Evolutionary conservation across 2,329 filamentous ascomycete genomes (phyloP).

Genomic region (Alternaria incomplexa): DNA sequence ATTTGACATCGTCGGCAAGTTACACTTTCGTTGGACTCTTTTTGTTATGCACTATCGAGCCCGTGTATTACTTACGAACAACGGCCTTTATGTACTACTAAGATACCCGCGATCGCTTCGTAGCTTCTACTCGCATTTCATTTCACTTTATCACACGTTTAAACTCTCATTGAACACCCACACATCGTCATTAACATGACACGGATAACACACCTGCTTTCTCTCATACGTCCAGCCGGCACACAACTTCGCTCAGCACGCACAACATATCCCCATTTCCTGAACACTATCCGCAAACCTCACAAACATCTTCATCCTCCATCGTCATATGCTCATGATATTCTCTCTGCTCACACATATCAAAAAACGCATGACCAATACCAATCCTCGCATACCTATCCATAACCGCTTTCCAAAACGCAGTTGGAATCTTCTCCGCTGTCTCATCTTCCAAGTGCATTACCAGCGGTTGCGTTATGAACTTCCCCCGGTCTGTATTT

Average conservation of each 20-base stretch:
- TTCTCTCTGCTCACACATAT: not conserved
- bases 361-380: no score
- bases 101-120: conserved; percentile 1
- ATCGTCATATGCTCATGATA: not conserved
- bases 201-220: not conserved
- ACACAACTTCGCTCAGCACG: not conserved
- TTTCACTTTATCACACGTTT: not conserved
- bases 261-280: no score
- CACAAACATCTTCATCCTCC: not conserved
- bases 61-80: not conserved
- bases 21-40: not conserved
- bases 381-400: not conserved
- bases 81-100: not conserved
- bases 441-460: not conserved
- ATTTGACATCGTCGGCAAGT: not conserved
- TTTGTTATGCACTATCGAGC: not conserved
- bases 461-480: not conserved
- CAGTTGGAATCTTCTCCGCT: not conserved
- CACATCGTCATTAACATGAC: not conserved
- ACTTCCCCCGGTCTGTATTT: not conserved
- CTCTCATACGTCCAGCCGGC: no score
- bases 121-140: not conserved
- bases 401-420: not conserved
- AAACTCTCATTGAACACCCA: not conserved
- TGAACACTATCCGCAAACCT: not conserved